Conservation (phyloP, 495 filamentous ascomycete genomes). For the Aspergillus haitiensis region DNA sequence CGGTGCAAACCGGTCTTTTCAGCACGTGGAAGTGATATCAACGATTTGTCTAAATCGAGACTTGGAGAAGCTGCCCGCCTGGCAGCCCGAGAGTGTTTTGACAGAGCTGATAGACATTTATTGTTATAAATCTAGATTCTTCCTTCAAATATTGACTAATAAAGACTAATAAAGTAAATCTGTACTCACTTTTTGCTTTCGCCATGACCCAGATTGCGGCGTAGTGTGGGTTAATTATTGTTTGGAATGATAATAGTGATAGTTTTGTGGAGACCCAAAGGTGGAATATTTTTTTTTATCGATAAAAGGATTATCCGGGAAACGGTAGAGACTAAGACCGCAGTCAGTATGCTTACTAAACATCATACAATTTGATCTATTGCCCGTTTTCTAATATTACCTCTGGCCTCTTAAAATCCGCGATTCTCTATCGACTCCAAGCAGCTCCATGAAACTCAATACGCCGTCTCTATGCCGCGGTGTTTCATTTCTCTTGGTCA, state of each 20-base stretch:
- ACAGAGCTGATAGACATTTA: constrained; percentile 35
- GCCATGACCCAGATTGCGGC: constrained; percentile 41
- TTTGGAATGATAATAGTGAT: neutral
- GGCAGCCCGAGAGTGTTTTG: constrained; percentile 69
- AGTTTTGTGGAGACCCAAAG: constrained; percentile 1
- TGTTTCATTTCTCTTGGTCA: constrained; percentile 22
- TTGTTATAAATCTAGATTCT: constrained; percentile 21
- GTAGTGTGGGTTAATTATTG: neutral
- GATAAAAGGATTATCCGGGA: constrained; percentile 44
- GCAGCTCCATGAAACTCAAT: constrained; percentile 24
- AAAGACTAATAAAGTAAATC: neutral
- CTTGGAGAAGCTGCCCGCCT: constrained; percentile 69
- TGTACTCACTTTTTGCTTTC: constrained; percentile 44
- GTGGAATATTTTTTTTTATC: constrained; percentile 35
- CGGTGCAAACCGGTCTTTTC: constrained; percentile 49
- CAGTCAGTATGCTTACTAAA: constrained; percentile 25
- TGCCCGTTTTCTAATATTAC: constrained; percentile 7
- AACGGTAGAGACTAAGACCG: constrained; percentile 30
- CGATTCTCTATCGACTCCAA: neutral
- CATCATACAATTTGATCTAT: constrained; percentile 9
- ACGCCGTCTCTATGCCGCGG: constrained; percentile 28
- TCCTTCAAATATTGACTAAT: neutral
- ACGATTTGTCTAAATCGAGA: constrained; percentile 73
- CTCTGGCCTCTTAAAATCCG: constrained; percentile 7
- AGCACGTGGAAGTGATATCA: constrained; percentile 60